Evolutionary conservation across 2,329 filamentous ascomycete genomes (phyloP).

Genomic region (Fusarium fracticaudum): DNA sequence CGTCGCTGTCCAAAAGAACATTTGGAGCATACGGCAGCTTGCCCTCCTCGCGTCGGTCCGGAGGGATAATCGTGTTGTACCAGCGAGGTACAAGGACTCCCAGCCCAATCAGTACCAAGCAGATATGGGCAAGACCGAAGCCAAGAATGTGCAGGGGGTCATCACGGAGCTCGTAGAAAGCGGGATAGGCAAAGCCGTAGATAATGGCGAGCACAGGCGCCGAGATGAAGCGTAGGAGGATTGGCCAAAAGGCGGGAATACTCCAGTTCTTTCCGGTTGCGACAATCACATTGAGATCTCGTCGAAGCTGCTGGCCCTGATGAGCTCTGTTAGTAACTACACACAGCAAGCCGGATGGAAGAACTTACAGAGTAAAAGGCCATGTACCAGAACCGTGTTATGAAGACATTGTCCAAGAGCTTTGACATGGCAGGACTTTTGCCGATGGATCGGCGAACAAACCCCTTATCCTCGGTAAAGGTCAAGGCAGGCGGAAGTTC

Average conservation of each 20-base stretch:
- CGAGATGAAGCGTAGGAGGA: conserved; percentile 60
- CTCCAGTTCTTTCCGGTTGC: conserved; percentile 65
- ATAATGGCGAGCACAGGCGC: conserved; percentile 61
- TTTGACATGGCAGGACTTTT: conserved; percentile 6
- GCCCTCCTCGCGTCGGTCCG: conserved; percentile 57
- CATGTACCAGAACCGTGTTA: conserved; percentile 61
- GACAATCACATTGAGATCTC: conserved; percentile 64
- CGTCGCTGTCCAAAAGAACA: conserved; percentile 27
- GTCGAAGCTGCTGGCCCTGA: conserved; percentile 64
- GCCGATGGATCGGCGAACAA: conserved; percentile 49
- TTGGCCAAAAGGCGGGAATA: conserved; percentile 61
- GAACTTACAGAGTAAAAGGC: conserved; percentile 65
- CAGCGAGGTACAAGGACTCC: conserved; percentile 64
- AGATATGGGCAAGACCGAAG: conserved; percentile 58
- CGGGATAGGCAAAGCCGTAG: conserved; percentile 61
- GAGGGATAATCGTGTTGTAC: conserved; percentile 62
- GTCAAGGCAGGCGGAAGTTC: conserved; percentile 52
- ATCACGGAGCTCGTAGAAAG: conserved; percentile 57
- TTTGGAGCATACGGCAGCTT: conserved; percentile 43
- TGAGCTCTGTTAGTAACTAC: conserved; percentile 1
- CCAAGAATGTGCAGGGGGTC: conserved; percentile 62
- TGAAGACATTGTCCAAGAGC: conserved; percentile 51
- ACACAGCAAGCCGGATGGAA: not conserved
- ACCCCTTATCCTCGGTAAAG: conserved; percentile 50
- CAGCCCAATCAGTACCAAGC: conserved; percentile 56